Evolutionary conservation across 2,329 filamentous ascomycete genomes (phyloP).

Genomic region (Acrodontium crateriforme): DNA sequence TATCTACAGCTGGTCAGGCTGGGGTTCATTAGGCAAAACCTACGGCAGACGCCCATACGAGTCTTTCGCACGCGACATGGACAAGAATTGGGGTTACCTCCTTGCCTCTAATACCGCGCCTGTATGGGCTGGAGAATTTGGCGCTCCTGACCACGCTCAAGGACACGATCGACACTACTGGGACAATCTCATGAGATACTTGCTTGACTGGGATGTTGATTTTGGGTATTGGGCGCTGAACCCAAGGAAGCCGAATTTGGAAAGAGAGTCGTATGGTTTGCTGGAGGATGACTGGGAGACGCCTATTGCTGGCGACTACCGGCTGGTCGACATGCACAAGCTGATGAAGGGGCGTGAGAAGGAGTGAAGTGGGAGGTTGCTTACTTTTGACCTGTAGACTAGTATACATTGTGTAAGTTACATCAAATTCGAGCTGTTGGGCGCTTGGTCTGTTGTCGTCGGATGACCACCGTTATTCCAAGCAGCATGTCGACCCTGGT

Average conservation of each 20-base stretch:
- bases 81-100: conserved; percentile 52
- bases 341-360: too few species aligned
- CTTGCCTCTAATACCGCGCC: conserved; percentile 42
- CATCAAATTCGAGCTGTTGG: too few species aligned
- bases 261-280: conserved; percentile 46
- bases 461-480: too few species aligned
- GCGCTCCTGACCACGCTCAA: conserved; percentile 40
- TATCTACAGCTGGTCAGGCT: conserved; percentile 57
- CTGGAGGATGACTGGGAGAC: conserved; percentile 52
- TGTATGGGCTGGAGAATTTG: conserved; percentile 57
- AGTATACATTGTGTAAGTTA: too few species aligned
- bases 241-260: conserved; percentile 47
- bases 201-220: conserved; percentile 41
- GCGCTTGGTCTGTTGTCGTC: too few species aligned
- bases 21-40: conserved; percentile 41
- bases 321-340: conserved; percentile 11
- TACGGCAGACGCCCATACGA: conserved; percentile 47
- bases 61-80: conserved; percentile 50
- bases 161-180: conserved; percentile 51
- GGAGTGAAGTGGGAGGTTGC: too few species aligned
- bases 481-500: too few species aligned
- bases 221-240: conserved; percentile 57
- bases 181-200: conserved; percentile 46
- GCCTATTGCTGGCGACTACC: conserved; percentile 14
- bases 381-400: too few species aligned